A percentile compares a stretch with the other conserved stretches of the same genome.
Conservation (phyloP, 352 stramenopile genomes). For the Phytophthora aleatoria region DNA sequence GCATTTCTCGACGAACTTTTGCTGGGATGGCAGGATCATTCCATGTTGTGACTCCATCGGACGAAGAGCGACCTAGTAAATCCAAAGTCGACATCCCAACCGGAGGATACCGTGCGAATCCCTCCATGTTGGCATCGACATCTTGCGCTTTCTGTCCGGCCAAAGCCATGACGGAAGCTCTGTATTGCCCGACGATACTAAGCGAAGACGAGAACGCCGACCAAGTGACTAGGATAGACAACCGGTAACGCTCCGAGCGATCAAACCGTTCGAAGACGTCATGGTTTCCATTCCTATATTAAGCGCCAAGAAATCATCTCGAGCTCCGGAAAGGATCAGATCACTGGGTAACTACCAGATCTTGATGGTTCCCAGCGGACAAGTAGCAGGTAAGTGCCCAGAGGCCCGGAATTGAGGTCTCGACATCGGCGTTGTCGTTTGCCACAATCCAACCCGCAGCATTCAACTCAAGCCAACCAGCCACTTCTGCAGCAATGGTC, state of each 20-base stretch:
- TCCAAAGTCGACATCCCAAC: constrained; percentile 67
- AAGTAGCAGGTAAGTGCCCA: not conserved
- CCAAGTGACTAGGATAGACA: constrained; percentile 14
- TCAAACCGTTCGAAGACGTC: no score
- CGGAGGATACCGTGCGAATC: constrained; percentile 26
- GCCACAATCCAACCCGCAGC: constrained; percentile 27
- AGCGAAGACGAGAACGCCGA: constrained; percentile 6
- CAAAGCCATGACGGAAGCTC: not conserved
- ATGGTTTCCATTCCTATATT: constrained; percentile 25
- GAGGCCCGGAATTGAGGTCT: not conserved
- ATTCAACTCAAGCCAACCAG: constrained; percentile 17
- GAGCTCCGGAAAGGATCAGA: constrained; percentile 14
- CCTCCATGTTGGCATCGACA: constrained; percentile 23
- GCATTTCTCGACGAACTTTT: constrained; percentile 58
- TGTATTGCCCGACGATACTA: not conserved
- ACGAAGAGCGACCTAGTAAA: constrained; percentile 49
- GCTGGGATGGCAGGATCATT: constrained; percentile 11
- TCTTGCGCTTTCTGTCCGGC: not conserved
- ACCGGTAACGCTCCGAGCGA: constrained; percentile 1
- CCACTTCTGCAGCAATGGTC: constrained; percentile 23
- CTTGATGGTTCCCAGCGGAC: constrained; percentile 3
- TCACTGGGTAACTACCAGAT: constrained; percentile 2
- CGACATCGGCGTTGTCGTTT: not conserved
- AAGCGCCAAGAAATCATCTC: constrained; percentile 4
- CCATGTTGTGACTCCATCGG: constrained; percentile 5